Base-by-base conservation (phyloP, 208 protist species). In the Trichomonas gallinae region DNA sequence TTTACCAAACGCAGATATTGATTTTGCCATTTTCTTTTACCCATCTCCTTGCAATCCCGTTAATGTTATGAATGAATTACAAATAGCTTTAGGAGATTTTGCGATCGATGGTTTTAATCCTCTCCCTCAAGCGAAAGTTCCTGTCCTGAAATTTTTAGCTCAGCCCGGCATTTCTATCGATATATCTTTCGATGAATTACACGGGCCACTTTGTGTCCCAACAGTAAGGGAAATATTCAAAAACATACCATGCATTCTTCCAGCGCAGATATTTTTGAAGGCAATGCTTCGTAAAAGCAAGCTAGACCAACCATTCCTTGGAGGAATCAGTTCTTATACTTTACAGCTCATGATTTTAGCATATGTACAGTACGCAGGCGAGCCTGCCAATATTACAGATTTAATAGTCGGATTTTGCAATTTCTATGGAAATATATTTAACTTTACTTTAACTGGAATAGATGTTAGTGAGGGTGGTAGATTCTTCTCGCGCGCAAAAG, bases 351-450 rank as follows among this genome's bases (percentile, higher is more conserved):
- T 93, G 87, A 13, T 93, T 26, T 10, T 93, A 51, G 87, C 87
- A 17, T 93, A 93, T 15, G 46, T 93, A 6, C 87, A 93, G 26
- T 40, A 93, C 31, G 6, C 8, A n/a, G 87, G 87, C 34, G 34
- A 36, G 4, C 40, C 44, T 34, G n/a, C 6, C 17, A 93, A 93
- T 17, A 48, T 93, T 17, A 51, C 87, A 51, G 87, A 93, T 6
- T 9, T 40, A 15, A 93, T 93, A 38, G 36, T 58, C 13, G 87
- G 87, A 51, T 34, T 93, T 40, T 93, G 40, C 44, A 51, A 51
- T 34, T 93, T 93, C 34, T 93, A 93, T 93, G 87, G 87, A 93
- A 48, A 38, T 51, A 42, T 49, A 51, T 93, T 93, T 26, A 93
- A 93, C 34, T 93, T 58, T 38, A 93, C 87, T 11, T 36, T 93